Evolutionary conservation across 2,329 filamentous ascomycete genomes (phyloP), one percentile per base, ranked within the genome.

Genomic region (Clarireedia homoeocarpa): DNA sequence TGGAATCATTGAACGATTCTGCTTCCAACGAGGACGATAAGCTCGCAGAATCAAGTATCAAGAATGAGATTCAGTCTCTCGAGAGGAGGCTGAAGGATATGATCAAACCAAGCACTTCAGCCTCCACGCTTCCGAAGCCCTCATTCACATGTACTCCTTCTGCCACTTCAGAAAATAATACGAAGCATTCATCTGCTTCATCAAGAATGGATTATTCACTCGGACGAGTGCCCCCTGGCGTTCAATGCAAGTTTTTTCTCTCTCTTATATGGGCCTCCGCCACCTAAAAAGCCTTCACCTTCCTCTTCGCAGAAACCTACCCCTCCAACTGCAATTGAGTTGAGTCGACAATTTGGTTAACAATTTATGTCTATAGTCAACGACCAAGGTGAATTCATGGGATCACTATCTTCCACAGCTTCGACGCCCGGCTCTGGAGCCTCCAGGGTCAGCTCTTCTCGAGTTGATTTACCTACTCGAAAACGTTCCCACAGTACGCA

Each of bases 1-100:
- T 79, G 3, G 60, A 64, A 6, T 78, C 75, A 2, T 69, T 79
- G n/a, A 61, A 64, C 40, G 59, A 67, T 47, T 53, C 27, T 30
- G 10, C 63, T 1, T 59, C 65, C 2, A 50, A 64, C 12, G 54
- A 68, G 9, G 53, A 55, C 36, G 24, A 44, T 42, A 34, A 34
- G 10, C 38, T 34, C 26, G 38, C 46, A 15, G 46, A 44, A 20
- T 44, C 46, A 26, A 14, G 23, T 24, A 50, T 36, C 4, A 6
- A 45, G 17, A 36, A 5, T 4, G 44, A 20, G 30, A 44, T 17
- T 20, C n/a, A 3, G 14, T 14, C 40, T 46, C 15, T 50, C 17
- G 38, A 26, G 10, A 46, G 14, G 14, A 14, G 24, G 23, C 15
- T 46, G 44, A 46, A 46, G 14, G 23, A 46, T 1, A 24, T 26